phyloP scores from a whole-genome alignment of 192 early-diverging fungal genomes.

The Coemansia furcata region DNA sequence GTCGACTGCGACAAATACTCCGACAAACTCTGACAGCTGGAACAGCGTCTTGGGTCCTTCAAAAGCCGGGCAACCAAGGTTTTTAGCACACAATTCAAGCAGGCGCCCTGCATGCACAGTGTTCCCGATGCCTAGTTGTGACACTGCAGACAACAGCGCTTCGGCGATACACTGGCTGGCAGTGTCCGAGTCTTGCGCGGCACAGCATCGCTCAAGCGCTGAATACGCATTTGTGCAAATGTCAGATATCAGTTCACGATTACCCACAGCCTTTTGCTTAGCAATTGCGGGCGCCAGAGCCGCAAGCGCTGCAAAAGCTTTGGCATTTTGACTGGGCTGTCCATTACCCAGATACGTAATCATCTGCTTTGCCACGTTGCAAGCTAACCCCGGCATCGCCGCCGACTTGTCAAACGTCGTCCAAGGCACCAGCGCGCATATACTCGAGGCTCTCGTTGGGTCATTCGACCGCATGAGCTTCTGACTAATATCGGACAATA shows the following conservation, averaged over 20 bases:
- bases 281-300: conserved; percentile 1
- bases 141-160: not conserved
- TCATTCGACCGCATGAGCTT: not conserved
- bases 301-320: not conserved
- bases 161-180: not conserved
- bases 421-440: conserved; percentile 8
- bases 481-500: not conserved
- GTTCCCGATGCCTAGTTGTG: not conserved
- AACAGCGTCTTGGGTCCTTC: not conserved
- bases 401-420: not conserved
- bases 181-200: not conserved
- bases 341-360: not conserved
- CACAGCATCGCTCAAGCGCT: not conserved
- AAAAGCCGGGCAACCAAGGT: conserved; percentile 2
- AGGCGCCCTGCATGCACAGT: not conserved
- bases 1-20: conserved; percentile 14
- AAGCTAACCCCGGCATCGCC: not conserved
- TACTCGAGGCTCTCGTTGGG: not conserved
- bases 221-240: not conserved
- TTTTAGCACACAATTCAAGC: conserved; percentile 10
- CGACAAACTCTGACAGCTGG: conserved; percentile 16
- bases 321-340: not conserved
- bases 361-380: not conserved
- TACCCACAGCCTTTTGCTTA: not conserved
- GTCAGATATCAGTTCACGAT: not conserved